A percentile compares a stretch with the other conserved stretches of the same genome.
phyloP scores from a whole-genome alignment of 1,284 basidiomycete species.

The Rhodotorula sp. region DNA sequence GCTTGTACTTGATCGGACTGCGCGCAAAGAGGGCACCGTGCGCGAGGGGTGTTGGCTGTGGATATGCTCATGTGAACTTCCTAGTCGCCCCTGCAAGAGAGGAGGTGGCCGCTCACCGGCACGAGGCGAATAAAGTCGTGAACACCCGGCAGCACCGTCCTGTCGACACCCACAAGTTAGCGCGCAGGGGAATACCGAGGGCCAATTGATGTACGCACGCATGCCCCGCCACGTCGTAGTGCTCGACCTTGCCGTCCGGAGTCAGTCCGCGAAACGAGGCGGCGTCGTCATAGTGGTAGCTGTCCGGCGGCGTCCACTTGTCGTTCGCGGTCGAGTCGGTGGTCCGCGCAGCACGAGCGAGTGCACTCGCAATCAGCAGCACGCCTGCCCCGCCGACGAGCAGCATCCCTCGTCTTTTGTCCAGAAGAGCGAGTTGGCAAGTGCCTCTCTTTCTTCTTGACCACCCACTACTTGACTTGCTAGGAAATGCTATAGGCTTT shows the following conservation, averaged over 20 bases:
- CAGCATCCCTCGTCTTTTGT: neutral
- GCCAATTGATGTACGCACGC: slow-evolving; percentile 22
- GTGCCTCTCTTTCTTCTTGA: no score
- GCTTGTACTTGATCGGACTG: slow-evolving; percentile 37
- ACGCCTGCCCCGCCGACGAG: neutral
- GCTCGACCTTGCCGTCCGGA: slow-evolving; percentile 16
- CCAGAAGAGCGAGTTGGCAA: no score
- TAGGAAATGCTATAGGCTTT: no score
- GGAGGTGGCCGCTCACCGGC: slow-evolving; percentile 23
- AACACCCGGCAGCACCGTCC: slow-evolving; percentile 38
- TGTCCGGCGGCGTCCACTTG: slow-evolving; percentile 3
- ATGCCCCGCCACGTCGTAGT: slow-evolving; percentile 38
- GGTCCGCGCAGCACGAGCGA: neutral
- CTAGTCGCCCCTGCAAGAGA: neutral
- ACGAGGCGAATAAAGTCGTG: slow-evolving; percentile 45
- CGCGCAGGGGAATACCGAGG: neutral
- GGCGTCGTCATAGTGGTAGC: slow-evolving; percentile 20
- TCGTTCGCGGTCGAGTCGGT: neutral
- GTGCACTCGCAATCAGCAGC: neutral
- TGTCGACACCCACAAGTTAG: neutral
- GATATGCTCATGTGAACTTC: no score
- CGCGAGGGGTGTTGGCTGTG: slow-evolving; percentile 42
- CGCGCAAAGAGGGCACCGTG: slow-evolving; percentile 45
- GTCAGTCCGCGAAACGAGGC: slow-evolving; percentile 37
- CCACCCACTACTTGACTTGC: no score